phyloP scores from a whole-genome alignment of 179 eudicot genomes.

The Silene noctiflora region DNA sequence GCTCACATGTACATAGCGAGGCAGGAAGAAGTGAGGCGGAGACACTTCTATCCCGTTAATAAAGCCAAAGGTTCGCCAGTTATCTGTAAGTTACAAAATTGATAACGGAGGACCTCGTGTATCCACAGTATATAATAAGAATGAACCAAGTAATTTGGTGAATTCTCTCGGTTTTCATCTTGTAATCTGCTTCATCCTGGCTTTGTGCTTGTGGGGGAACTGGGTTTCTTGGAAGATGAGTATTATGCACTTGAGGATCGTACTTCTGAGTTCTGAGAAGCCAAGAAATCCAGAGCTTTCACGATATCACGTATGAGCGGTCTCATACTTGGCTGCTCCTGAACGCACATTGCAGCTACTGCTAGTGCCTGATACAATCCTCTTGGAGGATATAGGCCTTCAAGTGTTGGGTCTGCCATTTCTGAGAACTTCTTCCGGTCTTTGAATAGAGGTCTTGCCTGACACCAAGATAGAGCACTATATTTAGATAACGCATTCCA shows the following conservation, averaged over 20 bases:
- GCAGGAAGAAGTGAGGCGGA: constrained; percentile 19
- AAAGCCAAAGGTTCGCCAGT: constrained; percentile 21
- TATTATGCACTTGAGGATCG: constrained; percentile 33
- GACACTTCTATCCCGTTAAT: no score
- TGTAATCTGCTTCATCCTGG: constrained; percentile 29
- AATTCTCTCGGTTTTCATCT: constrained; percentile 3
- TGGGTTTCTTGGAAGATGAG: constrained; percentile 26
- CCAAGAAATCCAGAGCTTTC: constrained; percentile 57
- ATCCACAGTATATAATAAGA: constrained; percentile 16
- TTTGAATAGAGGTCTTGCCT: constrained; percentile 67
- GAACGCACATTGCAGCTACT: constrained; percentile 71
- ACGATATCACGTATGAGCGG: constrained; percentile 58
- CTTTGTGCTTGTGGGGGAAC: constrained; percentile 19
- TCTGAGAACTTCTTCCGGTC: constrained; percentile 53
- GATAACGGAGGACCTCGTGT: constrained; percentile 33
- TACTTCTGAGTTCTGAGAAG: constrained; percentile 32
- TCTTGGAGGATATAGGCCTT: constrained; percentile 51
- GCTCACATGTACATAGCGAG: no score
- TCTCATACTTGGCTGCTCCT: constrained; percentile 49
- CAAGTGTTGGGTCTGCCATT: constrained; percentile 64
- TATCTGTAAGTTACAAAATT: constrained; percentile 33
- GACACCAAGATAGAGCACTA: constrained; percentile 3
- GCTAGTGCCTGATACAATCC: constrained; percentile 70
- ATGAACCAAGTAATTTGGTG: not conserved
- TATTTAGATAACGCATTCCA: not conserved